Evolutionary conservation across 2,329 filamentous ascomycete species (phyloP).

Genomic region (Ceratocystiopsis sp.): DNA sequence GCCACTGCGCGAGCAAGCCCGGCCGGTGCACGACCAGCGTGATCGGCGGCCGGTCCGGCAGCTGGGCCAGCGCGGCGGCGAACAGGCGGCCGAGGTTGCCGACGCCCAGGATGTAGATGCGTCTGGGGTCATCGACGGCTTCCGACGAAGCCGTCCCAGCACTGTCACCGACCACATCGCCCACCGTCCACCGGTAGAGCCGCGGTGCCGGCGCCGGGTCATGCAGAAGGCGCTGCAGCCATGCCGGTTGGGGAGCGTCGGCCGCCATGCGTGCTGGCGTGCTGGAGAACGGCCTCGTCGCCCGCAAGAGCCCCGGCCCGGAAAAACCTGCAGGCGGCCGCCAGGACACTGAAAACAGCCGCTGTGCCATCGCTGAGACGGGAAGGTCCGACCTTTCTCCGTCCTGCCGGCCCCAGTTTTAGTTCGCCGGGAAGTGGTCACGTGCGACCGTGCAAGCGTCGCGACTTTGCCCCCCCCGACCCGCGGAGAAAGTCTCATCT

Average conservation of each 20-base stretch:
- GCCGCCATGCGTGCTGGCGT: too few species aligned
- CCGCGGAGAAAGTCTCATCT: too few species aligned
- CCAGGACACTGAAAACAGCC: too few species aligned
- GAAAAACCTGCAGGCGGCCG: too few species aligned
- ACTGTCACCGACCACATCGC: not conserved
- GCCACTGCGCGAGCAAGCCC: slow-evolving; percentile 32
- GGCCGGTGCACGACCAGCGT: slow-evolving; percentile 62
- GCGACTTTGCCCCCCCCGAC: not conserved
- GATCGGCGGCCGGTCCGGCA: slow-evolving; percentile 45
- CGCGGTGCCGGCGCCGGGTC: slow-evolving; percentile 1
- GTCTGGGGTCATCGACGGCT: slow-evolving; percentile 12
- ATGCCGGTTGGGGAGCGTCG: slow-evolving; percentile 1
- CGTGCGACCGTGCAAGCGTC: slow-evolving; percentile 6
- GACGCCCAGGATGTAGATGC: slow-evolving; percentile 62
- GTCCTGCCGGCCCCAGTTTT: not conserved
- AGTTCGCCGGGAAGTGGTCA: not conserved
- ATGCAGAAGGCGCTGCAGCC: slow-evolving; percentile 3
- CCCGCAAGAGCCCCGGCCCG: too few species aligned
- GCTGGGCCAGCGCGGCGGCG: slow-evolving; percentile 49
- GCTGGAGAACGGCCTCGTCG: too few species aligned
- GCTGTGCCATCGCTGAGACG: too few species aligned
- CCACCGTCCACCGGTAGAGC: slow-evolving; percentile 6
- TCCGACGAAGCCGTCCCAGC: not conserved
- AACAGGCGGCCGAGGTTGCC: slow-evolving; percentile 71
- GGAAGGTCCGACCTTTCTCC: too few species aligned